A percentile compares a stretch with the other conserved stretches of the same genome.
Conservation (phyloP, 2,329 filamentous ascomycete species). For the Fonsecaea multimorphosa region DNA sequence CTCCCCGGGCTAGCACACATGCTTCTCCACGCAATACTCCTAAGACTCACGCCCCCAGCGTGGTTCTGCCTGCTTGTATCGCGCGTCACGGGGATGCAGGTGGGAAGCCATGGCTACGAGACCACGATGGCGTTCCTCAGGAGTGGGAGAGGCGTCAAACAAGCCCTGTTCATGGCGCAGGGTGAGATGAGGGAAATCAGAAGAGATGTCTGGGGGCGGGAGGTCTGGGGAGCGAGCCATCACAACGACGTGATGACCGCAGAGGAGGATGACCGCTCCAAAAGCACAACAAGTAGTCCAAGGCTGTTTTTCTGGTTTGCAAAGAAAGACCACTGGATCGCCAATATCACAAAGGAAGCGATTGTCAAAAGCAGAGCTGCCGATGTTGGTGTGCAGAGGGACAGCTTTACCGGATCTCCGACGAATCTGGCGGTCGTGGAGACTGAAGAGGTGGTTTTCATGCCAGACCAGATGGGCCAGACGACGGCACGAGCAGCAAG, state of each 20-base stretch:
- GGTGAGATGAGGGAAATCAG: constrained; percentile 65
- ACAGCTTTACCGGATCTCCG: background rate
- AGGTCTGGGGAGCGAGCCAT: constrained; percentile 62
- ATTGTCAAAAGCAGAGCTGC: constrained; percentile 55
- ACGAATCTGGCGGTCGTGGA: constrained; percentile 4
- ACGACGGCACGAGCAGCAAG: constrained; percentile 47
- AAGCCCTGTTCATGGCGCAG: constrained; percentile 64
- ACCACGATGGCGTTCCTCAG: constrained; percentile 60
- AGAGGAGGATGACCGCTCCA: background rate
- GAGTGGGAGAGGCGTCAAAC: constrained; percentile 56
- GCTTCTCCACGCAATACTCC: constrained; percentile 51
- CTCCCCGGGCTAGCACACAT: constrained; percentile 51
- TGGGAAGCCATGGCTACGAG: constrained; percentile 49
- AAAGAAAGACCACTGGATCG: constrained; percentile 66
- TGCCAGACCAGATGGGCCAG: constrained; percentile 37
- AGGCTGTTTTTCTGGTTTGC: constrained; percentile 66
- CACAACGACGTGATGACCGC: constrained; percentile 27
- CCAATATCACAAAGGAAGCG: constrained; percentile 62
- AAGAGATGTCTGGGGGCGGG: constrained; percentile 62
- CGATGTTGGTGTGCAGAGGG: constrained; percentile 17
- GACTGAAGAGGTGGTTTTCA: constrained; percentile 34
- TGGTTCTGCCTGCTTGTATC: constrained; percentile 52
- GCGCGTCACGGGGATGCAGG: constrained; percentile 50
- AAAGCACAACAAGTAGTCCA: constrained; percentile 33
- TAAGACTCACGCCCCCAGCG: constrained; percentile 49